Evolutionary conservation across 225 moss, liverwort and hornwort species (phyloP), one percentile per base, ranked within the genome.

Genomic region (Polytrichum commune): DNA sequence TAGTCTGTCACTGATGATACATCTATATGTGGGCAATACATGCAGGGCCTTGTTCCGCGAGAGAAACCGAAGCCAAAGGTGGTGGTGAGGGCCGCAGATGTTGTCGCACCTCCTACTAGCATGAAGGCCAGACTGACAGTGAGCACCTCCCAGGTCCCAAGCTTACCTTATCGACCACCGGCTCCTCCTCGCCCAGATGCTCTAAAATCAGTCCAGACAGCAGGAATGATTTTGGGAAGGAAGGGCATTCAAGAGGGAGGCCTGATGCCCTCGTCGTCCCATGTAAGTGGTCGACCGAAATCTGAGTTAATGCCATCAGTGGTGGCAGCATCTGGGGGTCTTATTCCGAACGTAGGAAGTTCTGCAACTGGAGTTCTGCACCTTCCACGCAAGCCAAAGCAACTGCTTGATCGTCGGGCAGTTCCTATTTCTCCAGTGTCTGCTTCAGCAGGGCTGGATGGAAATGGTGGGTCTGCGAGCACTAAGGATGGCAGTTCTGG

Each of bases 401-500:
- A 90, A 70, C 91, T 98, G 27, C 83, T 98, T 24, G 98, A 98
- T 69, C 90, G 93, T 28, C 91, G 95, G 27, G 98, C 98, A 29
- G 83, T 98, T 32, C 95, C 98, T 3, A 95, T 98, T 56, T 83
- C 91, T 54, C 90, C 93, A 13, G 84, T 90, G 58, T 83, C 82
- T 71, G 73, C 90, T 29, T 27, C 82, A 29, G 72, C 72, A 63
- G 75, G 69, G 62, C 78, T 74, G 18, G 91, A 91, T 5, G 92
- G 85, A 75, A 88, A 77, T 68, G 69, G 35, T 65, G 84, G 79
- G 64, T 76, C 78, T 55, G 16, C 62, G 62, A 85, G 93, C 56
- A 81, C 91, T 9, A 98, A 89, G 77, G 97, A 98, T 64, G 79
- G 81, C 22, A 76, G 73, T n/a, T 79, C 81, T 72, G 84, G 73